A percentile compares a stretch with the other conserved stretches of the same genome.
phyloP scores from a whole-genome alignment of 495 filamentous ascomycete species.

The Penicillium pulvis region DNA sequence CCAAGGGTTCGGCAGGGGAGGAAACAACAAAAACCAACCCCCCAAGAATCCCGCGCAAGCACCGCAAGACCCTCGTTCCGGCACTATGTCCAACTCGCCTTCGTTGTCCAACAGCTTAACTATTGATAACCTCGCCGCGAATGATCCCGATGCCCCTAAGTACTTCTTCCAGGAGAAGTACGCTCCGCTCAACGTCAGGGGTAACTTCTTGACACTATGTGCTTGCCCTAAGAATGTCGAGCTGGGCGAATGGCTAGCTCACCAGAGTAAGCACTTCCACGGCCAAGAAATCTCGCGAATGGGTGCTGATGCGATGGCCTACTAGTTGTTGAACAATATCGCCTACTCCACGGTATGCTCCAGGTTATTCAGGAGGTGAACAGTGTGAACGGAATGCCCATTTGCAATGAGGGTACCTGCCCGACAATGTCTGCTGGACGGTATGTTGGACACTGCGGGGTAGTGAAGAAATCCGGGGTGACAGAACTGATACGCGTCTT shows the following conservation, averaged over 20 bases:
- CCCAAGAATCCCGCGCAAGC: slow-evolving; percentile 50
- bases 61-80: slow-evolving; percentile 46
- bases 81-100: slow-evolving; percentile 60
- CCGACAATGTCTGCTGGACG: slow-evolving; percentile 89
- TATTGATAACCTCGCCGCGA: slow-evolving; percentile 50
- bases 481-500: slow-evolving; percentile 14
- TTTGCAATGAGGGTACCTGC: slow-evolving; percentile 81
- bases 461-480: slow-evolving; percentile 12
- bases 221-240: slow-evolving; percentile 87
- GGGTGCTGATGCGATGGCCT: slow-evolving; percentile 22
- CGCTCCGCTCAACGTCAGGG: slow-evolving; percentile 85
- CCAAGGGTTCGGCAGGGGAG: slow-evolving; percentile 54
- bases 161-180: slow-evolving; percentile 80
- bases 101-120: slow-evolving; percentile 54
- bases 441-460: slow-evolving; percentile 56
- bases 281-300: neutral
- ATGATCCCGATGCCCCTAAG: slow-evolving; percentile 60
- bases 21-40: slow-evolving; percentile 55
- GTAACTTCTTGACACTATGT: slow-evolving; percentile 94
- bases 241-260: slow-evolving; percentile 89
- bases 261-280: slow-evolving; percentile 68
- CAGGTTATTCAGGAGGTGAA: slow-evolving; percentile 80
- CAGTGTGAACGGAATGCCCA: slow-evolving; percentile 63
- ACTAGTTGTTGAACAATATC: slow-evolving; percentile 86
- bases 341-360: slow-evolving; percentile 80